phyloP scores from a whole-genome alignment of 768 basidiomycete species.

The Strobilomyces dryophilus region DNA sequence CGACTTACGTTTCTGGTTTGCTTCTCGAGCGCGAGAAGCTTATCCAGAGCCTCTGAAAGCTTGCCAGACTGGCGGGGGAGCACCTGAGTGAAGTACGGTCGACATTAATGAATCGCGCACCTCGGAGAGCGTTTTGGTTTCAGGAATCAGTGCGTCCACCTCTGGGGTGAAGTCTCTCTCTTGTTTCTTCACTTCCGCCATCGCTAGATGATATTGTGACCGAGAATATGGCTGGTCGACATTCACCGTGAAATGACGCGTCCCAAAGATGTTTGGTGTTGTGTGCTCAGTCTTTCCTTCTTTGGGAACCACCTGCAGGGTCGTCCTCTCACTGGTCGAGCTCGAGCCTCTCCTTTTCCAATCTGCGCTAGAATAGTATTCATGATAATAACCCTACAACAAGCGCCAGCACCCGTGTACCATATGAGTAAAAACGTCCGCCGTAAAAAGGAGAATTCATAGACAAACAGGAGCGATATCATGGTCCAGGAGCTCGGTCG shows the following conservation, averaged over 20 bases:
- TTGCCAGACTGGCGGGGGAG: conserved; percentile 58
- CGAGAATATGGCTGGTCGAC: conserved; percentile 37
- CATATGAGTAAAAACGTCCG: conserved; percentile 40
- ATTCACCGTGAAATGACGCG: conserved; percentile 48
- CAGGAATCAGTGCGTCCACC: conserved; percentile 70
- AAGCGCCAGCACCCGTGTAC: conserved; percentile 44
- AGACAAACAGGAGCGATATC: conserved; percentile 46
- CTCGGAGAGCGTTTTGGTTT: conserved; percentile 65
- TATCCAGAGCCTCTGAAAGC: conserved; percentile 85
- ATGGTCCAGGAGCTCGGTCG: conserved; percentile 27
- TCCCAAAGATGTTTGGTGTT: conserved; percentile 50
- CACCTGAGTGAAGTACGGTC: conserved; percentile 5
- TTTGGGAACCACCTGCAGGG: conserved; percentile 22
- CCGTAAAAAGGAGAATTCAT: conserved; percentile 39
- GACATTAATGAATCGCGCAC: conserved; percentile 37
- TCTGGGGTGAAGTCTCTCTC: conserved; percentile 86
- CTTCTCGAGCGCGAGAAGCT: conserved; percentile 86
- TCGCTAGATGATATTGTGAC: conserved; percentile 43
- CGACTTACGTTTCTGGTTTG: conserved; percentile 86
- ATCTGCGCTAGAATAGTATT: conserved; percentile 34
- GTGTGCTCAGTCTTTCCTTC: conserved; percentile 26
- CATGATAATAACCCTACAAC: conserved; percentile 41
- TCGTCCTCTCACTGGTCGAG: conserved; percentile 26
- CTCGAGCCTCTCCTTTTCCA: conserved; percentile 24
- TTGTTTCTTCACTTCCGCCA: conserved; percentile 81